Conservation (phyloP, 2,329 filamentous ascomycete species). For the Fusarium caatingaense region DNA sequence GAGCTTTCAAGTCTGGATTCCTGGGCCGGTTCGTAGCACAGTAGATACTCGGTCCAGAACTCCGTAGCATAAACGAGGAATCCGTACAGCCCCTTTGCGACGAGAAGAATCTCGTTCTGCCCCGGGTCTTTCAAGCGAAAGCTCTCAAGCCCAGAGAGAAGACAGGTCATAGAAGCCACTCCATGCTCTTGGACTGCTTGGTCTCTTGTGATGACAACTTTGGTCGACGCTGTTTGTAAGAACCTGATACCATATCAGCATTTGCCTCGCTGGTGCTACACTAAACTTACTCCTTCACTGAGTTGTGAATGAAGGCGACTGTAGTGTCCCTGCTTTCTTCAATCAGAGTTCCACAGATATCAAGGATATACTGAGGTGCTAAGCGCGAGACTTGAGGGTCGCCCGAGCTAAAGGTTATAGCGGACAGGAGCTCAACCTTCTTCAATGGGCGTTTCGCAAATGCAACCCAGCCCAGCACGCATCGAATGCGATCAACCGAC, state of each 20-base stretch:
- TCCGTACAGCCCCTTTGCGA: constrained; percentile 20
- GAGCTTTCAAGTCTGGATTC: rapidly evolving
- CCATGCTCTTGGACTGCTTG: constrained; percentile 13
- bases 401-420: constrained; percentile 13
- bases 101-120: not conserved
- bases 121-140: not conserved
- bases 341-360: not conserved
- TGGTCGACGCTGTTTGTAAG: constrained; percentile 6
- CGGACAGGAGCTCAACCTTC: constrained; percentile 20
- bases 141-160: constrained; percentile 9
- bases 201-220: not conserved
- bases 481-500: constrained; percentile 14
- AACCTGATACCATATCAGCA: not conserved
- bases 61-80: constrained; percentile 29
- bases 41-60: constrained; percentile 25
- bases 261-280: rapidly evolving
- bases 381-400: not conserved
- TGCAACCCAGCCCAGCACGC: constrained; percentile 21
- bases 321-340: constrained; percentile 24
- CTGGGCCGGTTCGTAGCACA: too few species aligned
- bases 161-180: constrained; percentile 2
- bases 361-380: constrained; percentile 9
- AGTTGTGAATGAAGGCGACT: constrained; percentile 27
- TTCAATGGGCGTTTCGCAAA: constrained; percentile 22
- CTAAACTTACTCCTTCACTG: constrained; percentile 27